Evolutionary conservation across 257 asterid species (phyloP), one percentile per base, ranked within the genome.

Genomic region (Jacaranda copaia): DNA sequence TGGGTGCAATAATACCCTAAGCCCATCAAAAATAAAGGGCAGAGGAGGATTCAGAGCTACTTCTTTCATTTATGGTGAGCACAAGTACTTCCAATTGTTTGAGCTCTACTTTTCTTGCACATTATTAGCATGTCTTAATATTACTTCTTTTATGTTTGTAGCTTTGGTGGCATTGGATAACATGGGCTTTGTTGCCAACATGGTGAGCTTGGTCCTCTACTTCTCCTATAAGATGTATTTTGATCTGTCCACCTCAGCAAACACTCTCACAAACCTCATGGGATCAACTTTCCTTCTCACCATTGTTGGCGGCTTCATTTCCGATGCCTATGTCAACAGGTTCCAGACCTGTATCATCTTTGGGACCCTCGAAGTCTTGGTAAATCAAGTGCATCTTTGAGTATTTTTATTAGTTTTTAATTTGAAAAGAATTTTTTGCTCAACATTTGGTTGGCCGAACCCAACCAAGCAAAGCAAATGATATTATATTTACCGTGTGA

Each of bases 41-140:
- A 93, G 81, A 78, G 98, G 98, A 1, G 98, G 97, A 55, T 90
- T 88, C 80, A 83, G 39, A 75, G 97, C 98, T 19, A 75, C 96
- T 61, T 71, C 85, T 19, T 93, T 93, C 82, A 56, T 93, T 12
- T 93, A 83, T 42, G 96, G 98, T 93, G 72, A 79, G 20, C 3
- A 43, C 2, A 16, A 46, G 32, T 25, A 25, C 10, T 18, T 9
- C 18, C 16, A 19, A n/a, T 14, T 57, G 1, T 6, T 70, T 35
- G 36, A 13, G 57, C 45, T 32, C 13, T 7, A 25, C 2, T 76
- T 58, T 57, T 70, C 75, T 72, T 72, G 46, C 74, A 51, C 32
- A n/a, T 40, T 35, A 58, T 19, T 58, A 0, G 3, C 14, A 60
- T 55, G 51, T 3, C 11, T 15, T 16, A 25, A 25, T 25, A 25